Evolutionary conservation across 1,139 yeast genomes (phyloP).

Genomic region (Candida glucosophila): DNA sequence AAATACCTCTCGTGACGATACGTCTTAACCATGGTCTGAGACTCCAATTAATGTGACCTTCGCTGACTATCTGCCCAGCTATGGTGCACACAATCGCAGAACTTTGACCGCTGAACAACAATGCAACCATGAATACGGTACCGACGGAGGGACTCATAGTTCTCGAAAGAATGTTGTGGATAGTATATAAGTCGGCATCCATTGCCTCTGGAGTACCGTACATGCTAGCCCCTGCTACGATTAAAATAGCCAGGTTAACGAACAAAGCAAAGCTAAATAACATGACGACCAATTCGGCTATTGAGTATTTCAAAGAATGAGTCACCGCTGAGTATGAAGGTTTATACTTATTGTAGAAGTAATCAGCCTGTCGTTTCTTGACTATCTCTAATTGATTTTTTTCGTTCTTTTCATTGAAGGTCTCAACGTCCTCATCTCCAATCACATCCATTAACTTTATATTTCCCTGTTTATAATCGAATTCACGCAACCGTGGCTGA

Average conservation of each 20-base stretch:
- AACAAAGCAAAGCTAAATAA: slow-evolving; percentile 68
- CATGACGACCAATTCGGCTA: slow-evolving; percentile 56
- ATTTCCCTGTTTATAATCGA: slow-evolving; percentile 40
- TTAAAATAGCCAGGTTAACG: slow-evolving; percentile 69
- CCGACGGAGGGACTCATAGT: slow-evolving; percentile 69
- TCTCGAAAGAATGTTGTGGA: slow-evolving; percentile 48
- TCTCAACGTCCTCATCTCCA: slow-evolving; percentile 3
- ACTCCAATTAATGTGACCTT: slow-evolving; percentile 75
- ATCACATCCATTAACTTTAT: slow-evolving; percentile 18
- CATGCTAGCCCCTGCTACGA: slow-evolving; percentile 68
- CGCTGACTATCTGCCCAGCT: slow-evolving; percentile 80
- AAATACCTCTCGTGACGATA: slow-evolving; percentile 58
- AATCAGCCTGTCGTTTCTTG: slow-evolving; percentile 22
- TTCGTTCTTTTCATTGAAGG: slow-evolving; percentile 6
- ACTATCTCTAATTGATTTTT: slow-evolving; percentile 5
- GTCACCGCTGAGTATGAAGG: slow-evolving; percentile 61
- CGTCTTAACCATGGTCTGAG: slow-evolving; percentile 72
- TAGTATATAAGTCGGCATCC: slow-evolving; percentile 69
- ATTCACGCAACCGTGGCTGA: slow-evolving; percentile 61
- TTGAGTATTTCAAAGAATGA: slow-evolving; percentile 59
- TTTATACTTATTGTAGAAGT: slow-evolving; percentile 36
- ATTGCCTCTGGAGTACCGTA: slow-evolving; percentile 56
- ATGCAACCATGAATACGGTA: slow-evolving; percentile 66
- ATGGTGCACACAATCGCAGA: slow-evolving; percentile 85
- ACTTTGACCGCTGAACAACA: slow-evolving; percentile 68